Conservation (phyloP, 768 basidiomycete genomes). For the Trametes meyenii region DNA sequence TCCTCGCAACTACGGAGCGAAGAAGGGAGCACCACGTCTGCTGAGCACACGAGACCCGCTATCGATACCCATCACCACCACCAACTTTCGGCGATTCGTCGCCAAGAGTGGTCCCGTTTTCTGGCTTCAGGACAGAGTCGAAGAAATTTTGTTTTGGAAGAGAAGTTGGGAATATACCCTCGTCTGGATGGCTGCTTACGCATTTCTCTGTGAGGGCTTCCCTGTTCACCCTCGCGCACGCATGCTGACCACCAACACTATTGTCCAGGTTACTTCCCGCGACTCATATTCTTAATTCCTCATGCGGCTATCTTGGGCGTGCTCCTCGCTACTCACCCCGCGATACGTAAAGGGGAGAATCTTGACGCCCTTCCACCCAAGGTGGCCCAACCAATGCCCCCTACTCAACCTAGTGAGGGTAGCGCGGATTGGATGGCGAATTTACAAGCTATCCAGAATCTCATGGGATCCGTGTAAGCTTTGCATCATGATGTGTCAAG, state of each 20-base stretch:
- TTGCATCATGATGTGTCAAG: not conserved
- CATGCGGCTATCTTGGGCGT: slow-evolving; percentile 62
- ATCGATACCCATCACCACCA: slow-evolving; percentile 74
- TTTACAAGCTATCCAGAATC: slow-evolving; percentile 86
- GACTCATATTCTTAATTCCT: slow-evolving; percentile 70
- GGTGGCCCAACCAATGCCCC: slow-evolving; percentile 22
- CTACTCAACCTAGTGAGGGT: slow-evolving; percentile 54
- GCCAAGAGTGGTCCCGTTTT: slow-evolving; percentile 77
- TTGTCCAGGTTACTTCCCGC: slow-evolving; percentile 74
- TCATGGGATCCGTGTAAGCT: slow-evolving; percentile 82
- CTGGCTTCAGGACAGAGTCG: slow-evolving; percentile 87
- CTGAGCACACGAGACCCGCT: slow-evolving; percentile 68
- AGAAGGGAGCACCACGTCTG: slow-evolving; percentile 39
- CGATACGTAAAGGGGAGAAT: slow-evolving; percentile 21
- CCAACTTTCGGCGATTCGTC: slow-evolving; percentile 83
- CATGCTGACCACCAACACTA: not conserved
- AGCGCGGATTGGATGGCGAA: slow-evolving; percentile 85
- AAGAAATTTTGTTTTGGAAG: slow-evolving; percentile 86
- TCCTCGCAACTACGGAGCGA: slow-evolving; percentile 19
- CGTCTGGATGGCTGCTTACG: slow-evolving; percentile 76
- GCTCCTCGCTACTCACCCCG: slow-evolving; percentile 69
- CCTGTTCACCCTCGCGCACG: slow-evolving; percentile 31
- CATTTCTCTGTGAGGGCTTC: slow-evolving; percentile 64
- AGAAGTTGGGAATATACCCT: slow-evolving; percentile 71
- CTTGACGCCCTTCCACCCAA: slow-evolving; percentile 33